Percentiles rank a stretch among this genome's conserved stretches.
These are phyloP conservation scores for Huntiella bhutanensis DNA, from an alignment of 2,329 filamentous ascomycete species.

Conservation along the genomic window DNA sequence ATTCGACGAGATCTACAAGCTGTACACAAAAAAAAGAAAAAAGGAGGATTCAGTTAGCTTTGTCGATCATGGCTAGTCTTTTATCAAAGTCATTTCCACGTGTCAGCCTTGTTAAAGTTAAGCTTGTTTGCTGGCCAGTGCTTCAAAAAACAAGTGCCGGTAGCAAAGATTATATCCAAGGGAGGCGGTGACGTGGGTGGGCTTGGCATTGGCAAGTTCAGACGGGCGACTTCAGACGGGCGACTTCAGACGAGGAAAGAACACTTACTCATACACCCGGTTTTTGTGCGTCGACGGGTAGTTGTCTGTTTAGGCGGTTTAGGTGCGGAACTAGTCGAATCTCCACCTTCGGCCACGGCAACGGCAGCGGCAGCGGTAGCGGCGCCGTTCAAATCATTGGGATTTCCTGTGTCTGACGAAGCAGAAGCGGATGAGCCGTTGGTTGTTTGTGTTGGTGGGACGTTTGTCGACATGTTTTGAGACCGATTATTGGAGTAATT, in stretches of 20 bases:
- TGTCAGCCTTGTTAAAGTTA: too few relatives aligned
- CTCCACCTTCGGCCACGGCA: not conserved
- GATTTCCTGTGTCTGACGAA: slow-evolving; percentile 19
- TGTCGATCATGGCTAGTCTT: too few relatives aligned
- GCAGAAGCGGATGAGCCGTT: not conserved
- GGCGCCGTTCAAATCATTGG: slow-evolving; percentile 20
- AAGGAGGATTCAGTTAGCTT: not conserved
- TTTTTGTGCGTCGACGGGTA: slow-evolving; percentile 63
- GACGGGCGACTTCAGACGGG: not conserved
- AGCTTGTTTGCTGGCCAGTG: too few relatives aligned
- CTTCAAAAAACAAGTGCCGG: too few relatives aligned
- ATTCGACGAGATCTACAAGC: slow-evolving; percentile 88
- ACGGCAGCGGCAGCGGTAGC: not conserved
- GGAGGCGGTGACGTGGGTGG: too few relatives aligned
- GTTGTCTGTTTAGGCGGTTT: slow-evolving; percentile 24
- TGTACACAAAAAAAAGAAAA: slow-evolving; percentile 19
- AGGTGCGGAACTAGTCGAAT: not conserved
- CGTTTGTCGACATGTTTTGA: too few relatives aligned
- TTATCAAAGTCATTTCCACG: too few relatives aligned
- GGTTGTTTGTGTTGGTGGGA: not conserved
- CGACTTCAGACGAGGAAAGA: not conserved
- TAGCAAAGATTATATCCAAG: too few relatives aligned
- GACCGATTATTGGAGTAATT: too few relatives aligned
- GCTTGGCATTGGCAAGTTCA: not conserved
- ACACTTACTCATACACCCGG: slow-evolving; percentile 66